Evolutionary conservation across 345 rosid species (phyloP).

Genomic region (Erucastrum elatum): DNA sequence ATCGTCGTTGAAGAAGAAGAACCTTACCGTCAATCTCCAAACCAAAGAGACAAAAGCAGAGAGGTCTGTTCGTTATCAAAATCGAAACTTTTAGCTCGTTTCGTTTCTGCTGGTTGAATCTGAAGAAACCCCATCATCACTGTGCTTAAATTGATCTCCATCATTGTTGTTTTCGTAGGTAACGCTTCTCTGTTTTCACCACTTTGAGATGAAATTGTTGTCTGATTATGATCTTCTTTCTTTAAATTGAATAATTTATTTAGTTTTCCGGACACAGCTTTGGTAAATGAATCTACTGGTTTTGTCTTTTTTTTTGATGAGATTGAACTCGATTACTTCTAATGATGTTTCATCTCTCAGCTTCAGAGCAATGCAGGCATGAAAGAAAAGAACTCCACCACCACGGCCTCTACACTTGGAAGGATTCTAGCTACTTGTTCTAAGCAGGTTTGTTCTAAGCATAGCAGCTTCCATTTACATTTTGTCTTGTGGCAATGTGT

Average conservation of each 20-base stretch:
- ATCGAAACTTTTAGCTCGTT: neutral
- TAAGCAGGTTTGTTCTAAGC: conserved; percentile 57
- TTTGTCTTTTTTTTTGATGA: neutral
- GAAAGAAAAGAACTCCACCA: conserved; percentile 71
- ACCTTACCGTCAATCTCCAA: conserved; percentile 5
- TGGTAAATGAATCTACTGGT: neutral
- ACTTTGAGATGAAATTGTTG: neutral
- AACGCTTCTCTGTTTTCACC: neutral
- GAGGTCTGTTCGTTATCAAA: neutral
- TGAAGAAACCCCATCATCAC: conserved; percentile 4
- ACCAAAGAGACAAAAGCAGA: neutral
- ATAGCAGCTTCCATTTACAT: neutral
- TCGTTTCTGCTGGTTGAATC: conserved; percentile 7
- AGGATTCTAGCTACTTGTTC: conserved; percentile 81
- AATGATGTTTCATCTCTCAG: neutral
- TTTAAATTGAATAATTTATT: neutral
- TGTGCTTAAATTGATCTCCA: neutral
- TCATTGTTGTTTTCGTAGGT: conserved; percentile 18
- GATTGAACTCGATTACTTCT: neutral
- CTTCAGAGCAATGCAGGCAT: conserved; percentile 55
- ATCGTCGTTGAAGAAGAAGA: conserved; percentile 20
- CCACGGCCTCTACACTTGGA: conserved; percentile 59
- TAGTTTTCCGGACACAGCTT: neutral
- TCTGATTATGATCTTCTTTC: conserved; percentile 1
- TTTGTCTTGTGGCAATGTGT: neutral